phyloP scores from a whole-genome alignment of 2,329 filamentous ascomycete species.

The Venturia oleaginea region DNA sequence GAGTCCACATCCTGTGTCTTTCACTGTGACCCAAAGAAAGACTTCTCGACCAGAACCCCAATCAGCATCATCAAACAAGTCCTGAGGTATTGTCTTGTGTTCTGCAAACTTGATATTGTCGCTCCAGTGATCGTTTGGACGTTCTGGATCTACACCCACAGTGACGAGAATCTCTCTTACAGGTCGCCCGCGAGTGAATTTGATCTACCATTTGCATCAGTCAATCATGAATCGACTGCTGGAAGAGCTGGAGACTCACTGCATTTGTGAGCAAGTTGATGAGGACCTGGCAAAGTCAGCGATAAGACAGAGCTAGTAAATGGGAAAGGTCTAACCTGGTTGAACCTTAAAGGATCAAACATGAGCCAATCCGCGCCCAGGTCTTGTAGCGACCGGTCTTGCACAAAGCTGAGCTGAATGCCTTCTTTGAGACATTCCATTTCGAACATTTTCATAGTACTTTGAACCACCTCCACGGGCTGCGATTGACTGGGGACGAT shows the following conservation, averaged over 20 bases:
- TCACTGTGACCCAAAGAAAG: slow-evolving; percentile 53
- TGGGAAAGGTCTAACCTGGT: background rate
- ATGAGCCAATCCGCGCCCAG: slow-evolving; percentile 3
- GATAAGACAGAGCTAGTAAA: background rate
- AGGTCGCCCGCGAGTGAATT: background rate
- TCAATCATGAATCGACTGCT: no score
- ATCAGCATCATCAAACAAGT: background rate
- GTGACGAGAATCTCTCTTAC: background rate
- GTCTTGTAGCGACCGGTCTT: slow-evolving; percentile 6
- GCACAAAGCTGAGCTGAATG: slow-evolving; percentile 2
- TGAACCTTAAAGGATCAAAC: slow-evolving; percentile 11
- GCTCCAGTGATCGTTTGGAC: background rate
- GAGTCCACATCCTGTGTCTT: slow-evolving; percentile 58
- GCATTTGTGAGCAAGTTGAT: slow-evolving; percentile 5
- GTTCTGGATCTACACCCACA: background rate
- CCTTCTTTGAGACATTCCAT: slow-evolving; percentile 7
- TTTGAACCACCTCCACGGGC: background rate
- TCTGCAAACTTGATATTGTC: background rate
- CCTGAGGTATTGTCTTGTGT: background rate
- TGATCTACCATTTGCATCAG: background rate
- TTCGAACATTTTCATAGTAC: slow-evolving; percentile 10
- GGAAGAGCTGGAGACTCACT: no score
- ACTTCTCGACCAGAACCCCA: slow-evolving; percentile 18
- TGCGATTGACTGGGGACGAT: background rate
- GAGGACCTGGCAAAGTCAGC: background rate